Conservation (phyloP, 495 filamentous ascomycete species). For the Neurospora hispaniola region DNA sequence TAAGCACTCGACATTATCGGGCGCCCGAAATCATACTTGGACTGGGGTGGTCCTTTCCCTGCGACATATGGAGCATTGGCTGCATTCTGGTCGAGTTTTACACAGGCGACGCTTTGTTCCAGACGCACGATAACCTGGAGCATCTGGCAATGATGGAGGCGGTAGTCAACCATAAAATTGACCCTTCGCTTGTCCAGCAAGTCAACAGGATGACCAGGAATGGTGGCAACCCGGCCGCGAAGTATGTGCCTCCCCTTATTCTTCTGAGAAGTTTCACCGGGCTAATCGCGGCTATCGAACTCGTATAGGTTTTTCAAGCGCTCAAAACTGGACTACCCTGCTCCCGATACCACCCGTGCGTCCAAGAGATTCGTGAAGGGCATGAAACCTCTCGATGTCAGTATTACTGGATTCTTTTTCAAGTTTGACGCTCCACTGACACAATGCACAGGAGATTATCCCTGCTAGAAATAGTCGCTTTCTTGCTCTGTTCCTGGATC, state of each 20-base stretch:
- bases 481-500: conserved; percentile 75
- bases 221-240: conserved; percentile 63
- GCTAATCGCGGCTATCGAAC: not conserved
- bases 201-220: conserved; percentile 58
- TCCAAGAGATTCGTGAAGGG: conserved; percentile 88
- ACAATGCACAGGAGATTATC: conserved; percentile 65
- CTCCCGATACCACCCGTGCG: conserved; percentile 73
- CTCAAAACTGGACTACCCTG: conserved; percentile 77
- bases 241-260: conserved; percentile 45
- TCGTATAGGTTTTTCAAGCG: conserved; percentile 70
- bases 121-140: conserved; percentile 96
- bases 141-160: conserved; percentile 99
- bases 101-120: conserved; percentile 93
- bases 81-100: conserved; percentile 99
- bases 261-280: not conserved
- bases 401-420: conserved; percentile 18
- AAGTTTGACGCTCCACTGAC: conserved; percentile 17
- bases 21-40: conserved; percentile 97
- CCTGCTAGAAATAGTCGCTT: conserved; percentile 60
- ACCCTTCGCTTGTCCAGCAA: conserved; percentile 61
- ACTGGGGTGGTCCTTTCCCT: conserved; percentile 93
- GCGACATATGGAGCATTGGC: conserved; percentile 98
- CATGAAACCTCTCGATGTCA: conserved; percentile 81
- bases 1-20: conserved; percentile 91
- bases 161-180: conserved; percentile 66